Evolutionary conservation across 768 basidiomycete species (phyloP), one percentile per base, ranked within the genome.

Genomic region (Tylopilus subfusipes): DNA sequence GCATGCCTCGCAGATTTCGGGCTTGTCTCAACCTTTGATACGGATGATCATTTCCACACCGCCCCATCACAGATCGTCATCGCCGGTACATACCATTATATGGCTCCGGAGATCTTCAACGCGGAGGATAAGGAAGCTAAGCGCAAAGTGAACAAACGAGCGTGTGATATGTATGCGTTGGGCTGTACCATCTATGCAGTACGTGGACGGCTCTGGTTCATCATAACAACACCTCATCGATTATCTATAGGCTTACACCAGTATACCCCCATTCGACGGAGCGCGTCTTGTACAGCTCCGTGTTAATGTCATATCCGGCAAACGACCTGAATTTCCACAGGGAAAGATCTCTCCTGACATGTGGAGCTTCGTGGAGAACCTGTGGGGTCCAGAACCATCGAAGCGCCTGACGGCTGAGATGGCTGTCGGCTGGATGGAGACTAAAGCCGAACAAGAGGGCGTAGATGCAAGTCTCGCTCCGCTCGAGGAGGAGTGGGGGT

Each of bases 1-100:
- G 81, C 80, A 12, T 79, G 78, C 50, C 67, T 82, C 5, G 75
- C 79, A 25, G 80, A 82, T 59, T 81, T 82, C 49, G 80, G 80
- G 16, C 65, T 81, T 22, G 55, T 16, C 10, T 64, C 59, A 0
- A 38, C 53, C 22, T 67, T 65, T 22, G 64, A 65, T 48, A 43
- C 45, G 2, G 52, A 59, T 39, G 53, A 59, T 14, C 44, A 43
- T 13, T 48, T 61, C 9, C 55, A 33, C n/a, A 57, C 60, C 4
- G 48, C 55, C 13, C 34, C 58, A 12, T 49, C 55, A 21, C 18
- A 55, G 19, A 18, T 56, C 16, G 9, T 6, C n/a, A 53, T 61
- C 44, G 22, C 19, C 0, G 68, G 68, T 33, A 68, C 68, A 21
- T 12, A 0, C 11, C 2, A 7, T 21, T 69, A 68, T 31, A 62